phyloP scores from a whole-genome alignment of 148 eudicot genomes.

The Agrostemma githago region DNA sequence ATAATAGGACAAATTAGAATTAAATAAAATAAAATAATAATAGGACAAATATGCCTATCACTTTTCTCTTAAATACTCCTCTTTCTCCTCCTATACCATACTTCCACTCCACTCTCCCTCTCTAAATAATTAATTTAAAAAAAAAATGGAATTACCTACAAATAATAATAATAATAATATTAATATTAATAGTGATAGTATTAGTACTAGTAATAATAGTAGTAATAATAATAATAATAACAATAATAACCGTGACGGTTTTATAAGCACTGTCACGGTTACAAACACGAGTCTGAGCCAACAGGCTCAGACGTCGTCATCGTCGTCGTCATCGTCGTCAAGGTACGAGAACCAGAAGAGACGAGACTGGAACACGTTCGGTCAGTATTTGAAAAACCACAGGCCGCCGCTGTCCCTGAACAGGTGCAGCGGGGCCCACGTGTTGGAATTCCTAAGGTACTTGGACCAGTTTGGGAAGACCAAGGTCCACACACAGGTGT shows the following conservation, averaged over 20 bases:
- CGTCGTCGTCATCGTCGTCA: constrained; percentile 21
- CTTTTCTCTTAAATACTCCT: constrained; percentile 5
- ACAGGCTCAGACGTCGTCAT: neutral
- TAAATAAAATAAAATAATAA: too few relatives aligned
- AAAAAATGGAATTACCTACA: constrained; percentile 4
- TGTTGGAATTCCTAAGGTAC: constrained; percentile 51
- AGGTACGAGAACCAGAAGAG: constrained; percentile 57
- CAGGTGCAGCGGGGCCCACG: constrained; percentile 56
- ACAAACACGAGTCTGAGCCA: neutral
- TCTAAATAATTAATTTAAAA: neutral
- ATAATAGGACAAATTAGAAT: too few relatives aligned
- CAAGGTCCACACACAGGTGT: constrained; percentile 46
- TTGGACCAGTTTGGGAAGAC: constrained; percentile 56
- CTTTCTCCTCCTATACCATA: neutral
- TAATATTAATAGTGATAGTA: neutral
- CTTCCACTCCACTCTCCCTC: neutral
- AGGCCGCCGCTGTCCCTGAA: constrained; percentile 41
- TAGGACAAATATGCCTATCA: neutral
- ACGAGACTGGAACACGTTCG: constrained; percentile 56
- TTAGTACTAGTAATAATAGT: neutral
- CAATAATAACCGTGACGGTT: neutral
- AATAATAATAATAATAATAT: neutral
- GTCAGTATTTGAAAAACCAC: constrained; percentile 50
- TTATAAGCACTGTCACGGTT: constrained; percentile 11
- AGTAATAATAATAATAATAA: neutral